A percentile compares a stretch with the other conserved stretches of the same genome.
phyloP scores from a whole-genome alignment of 2,329 filamentous ascomycete species.

The Talaromyces sp. region DNA sequence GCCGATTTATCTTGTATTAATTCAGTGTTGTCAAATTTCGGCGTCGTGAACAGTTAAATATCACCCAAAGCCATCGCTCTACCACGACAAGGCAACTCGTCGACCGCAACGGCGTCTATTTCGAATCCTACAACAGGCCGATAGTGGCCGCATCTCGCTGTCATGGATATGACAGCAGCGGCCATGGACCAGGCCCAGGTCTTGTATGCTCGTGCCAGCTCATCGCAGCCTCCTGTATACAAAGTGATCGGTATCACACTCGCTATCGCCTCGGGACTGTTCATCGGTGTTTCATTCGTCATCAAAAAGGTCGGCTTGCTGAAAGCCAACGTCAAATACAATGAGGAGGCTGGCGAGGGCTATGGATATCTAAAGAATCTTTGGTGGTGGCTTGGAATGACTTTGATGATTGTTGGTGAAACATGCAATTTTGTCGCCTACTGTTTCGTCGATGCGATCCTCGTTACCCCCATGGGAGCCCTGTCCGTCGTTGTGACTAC shows the following conservation, averaged over 20 bases:
- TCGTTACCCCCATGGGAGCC: slow-evolving; percentile 88
- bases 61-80: not conserved
- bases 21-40: too few species aligned
- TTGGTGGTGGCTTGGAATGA: slow-evolving; percentile 97
- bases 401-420: slow-evolving; percentile 92
- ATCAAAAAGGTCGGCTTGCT: slow-evolving; percentile 91
- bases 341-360: slow-evolving; percentile 90
- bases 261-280: slow-evolving; percentile 80
- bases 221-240: slow-evolving; percentile 58
- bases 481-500: slow-evolving; percentile 90
- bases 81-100: not conserved
- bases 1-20: not conserved
- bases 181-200: slow-evolving; percentile 40
- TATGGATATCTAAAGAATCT: slow-evolving; percentile 95
- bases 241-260: slow-evolving; percentile 84
- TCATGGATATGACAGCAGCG: slow-evolving; percentile 45
- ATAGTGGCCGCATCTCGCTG: slow-evolving; percentile 22
- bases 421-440: slow-evolving; percentile 97
- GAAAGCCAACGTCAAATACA: slow-evolving; percentile 92
- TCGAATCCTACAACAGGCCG: not conserved
- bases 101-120: slow-evolving; percentile 21
- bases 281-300: slow-evolving; percentile 93
- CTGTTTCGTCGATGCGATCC: slow-evolving; percentile 91
- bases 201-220: slow-evolving; percentile 42
- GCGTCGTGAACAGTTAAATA: not conserved